phyloP scores from a whole-genome alignment of 768 basidiomycete species.

The Tylopilus intermedius region DNA sequence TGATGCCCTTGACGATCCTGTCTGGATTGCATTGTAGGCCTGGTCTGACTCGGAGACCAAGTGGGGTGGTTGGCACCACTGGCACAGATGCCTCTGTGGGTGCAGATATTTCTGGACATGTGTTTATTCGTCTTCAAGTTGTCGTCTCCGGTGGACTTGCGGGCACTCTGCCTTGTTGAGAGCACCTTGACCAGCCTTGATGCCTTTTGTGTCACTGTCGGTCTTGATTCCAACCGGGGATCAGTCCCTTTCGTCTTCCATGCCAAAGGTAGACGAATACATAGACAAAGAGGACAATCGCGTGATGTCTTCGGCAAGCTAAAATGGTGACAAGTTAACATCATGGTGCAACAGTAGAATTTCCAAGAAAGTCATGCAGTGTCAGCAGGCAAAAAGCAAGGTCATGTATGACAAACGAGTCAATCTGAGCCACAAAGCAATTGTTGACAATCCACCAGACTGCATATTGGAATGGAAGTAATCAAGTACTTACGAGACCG shows the following conservation, averaged over 20 bases:
- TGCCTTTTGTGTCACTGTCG: slow-evolving; percentile 28
- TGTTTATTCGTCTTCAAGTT: slow-evolving; percentile 97
- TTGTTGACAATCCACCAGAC: background rate
- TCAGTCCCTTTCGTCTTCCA: slow-evolving; percentile 14
- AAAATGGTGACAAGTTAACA: slow-evolving; percentile 17
- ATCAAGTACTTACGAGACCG: slow-evolving; percentile 54
- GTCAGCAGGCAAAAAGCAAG: slow-evolving; percentile 4
- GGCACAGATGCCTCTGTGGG: slow-evolving; percentile 57
- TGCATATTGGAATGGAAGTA: background rate
- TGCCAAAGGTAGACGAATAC: slow-evolving; percentile 44
- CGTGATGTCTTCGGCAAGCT: slow-evolving; percentile 25
- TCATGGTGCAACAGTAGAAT: background rate
- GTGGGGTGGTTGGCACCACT: slow-evolving; percentile 53
- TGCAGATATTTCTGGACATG: slow-evolving; percentile 80
- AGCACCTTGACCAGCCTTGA: slow-evolving; percentile 29
- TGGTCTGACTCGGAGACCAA: slow-evolving; percentile 36
- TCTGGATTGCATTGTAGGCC: slow-evolving; percentile 38
- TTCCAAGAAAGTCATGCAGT: slow-evolving; percentile 6
- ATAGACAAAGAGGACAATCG: slow-evolving; percentile 34
- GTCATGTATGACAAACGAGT: slow-evolving; percentile 1
- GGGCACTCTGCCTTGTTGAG: slow-evolving; percentile 37
- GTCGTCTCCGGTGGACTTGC: slow-evolving; percentile 61
- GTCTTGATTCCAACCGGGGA: slow-evolving; percentile 33
- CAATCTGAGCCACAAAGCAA: slow-evolving; percentile 2
- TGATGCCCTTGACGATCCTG: slow-evolving; percentile 44